Conservation (phyloP, 2,329 filamentous ascomycete species). For the Acarospora socialis region DNA sequence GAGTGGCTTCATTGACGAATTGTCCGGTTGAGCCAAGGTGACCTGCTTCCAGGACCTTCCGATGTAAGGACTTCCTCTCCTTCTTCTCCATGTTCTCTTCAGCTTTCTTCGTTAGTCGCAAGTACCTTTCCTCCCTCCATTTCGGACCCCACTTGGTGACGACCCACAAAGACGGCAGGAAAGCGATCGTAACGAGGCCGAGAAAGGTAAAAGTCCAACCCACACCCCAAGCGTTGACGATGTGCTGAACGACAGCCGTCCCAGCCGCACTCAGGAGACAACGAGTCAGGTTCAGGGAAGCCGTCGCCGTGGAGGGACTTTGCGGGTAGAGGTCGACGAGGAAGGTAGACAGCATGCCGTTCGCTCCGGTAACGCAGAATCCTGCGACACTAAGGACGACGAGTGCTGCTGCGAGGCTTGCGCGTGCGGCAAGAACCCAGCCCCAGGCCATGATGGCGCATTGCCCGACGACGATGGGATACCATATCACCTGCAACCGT, state of each 20-base stretch:
- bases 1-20: too few species aligned
- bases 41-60: too few species aligned
- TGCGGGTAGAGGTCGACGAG: slow-evolving; percentile 16
- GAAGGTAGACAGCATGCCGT: too few species aligned
- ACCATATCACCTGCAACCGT: slow-evolving; percentile 17
- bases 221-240: slow-evolving; percentile 14
- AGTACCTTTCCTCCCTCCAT: slow-evolving; percentile 5
- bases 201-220: slow-evolving; percentile 17
- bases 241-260: slow-evolving; percentile 14
- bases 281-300: slow-evolving; percentile 15
- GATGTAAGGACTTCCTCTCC: not conserved
- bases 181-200: slow-evolving; percentile 7
- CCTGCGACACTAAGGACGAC: too few species aligned
- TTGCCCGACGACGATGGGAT: slow-evolving; percentile 7
- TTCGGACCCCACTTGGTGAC: slow-evolving; percentile 7
- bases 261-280: slow-evolving; percentile 14
- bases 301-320: slow-evolving; percentile 14
- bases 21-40: too few species aligned
- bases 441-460: slow-evolving; percentile 9
- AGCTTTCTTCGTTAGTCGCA: not conserved
- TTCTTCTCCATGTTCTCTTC: not conserved
- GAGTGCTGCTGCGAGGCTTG: too few species aligned
- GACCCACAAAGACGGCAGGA: slow-evolving; percentile 4
- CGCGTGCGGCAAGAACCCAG: too few species aligned
- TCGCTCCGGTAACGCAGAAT: too few species aligned